These are phyloP conservation scores for Talaromyces marneffei DNA, from an alignment of 2,329 filamentous ascomycete species.

Conservation along the genomic window DNA sequence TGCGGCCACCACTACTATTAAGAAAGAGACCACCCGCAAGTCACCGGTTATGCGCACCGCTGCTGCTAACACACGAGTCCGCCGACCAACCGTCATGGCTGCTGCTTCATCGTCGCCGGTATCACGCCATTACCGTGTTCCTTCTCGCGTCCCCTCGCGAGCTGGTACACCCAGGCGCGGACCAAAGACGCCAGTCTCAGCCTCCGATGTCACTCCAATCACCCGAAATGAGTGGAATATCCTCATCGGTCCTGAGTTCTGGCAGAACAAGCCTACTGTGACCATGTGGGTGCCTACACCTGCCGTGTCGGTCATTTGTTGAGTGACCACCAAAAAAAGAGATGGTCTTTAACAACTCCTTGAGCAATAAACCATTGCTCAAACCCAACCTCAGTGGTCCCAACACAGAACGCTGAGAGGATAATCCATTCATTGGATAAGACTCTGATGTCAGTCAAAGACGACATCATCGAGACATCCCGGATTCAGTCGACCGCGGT, in stretches of 20 bases:
- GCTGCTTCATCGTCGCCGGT: constrained; percentile 14
- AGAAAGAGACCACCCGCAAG: constrained; percentile 16
- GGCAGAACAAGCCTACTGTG: constrained; percentile 25
- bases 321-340: background rate
- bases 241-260: constrained; percentile 29
- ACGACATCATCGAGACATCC: constrained; percentile 4
- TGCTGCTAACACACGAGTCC: constrained; percentile 21
- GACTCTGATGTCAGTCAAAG: background rate
- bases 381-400: background rate
- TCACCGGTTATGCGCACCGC: constrained; percentile 14
- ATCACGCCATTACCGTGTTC: constrained; percentile 4
- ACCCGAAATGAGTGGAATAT: constrained; percentile 41
- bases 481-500: background rate
- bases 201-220: constrained; percentile 40
- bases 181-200: constrained; percentile 37
- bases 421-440: background rate
- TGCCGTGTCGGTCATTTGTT: constrained; percentile 21
- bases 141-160: constrained; percentile 11
- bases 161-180: constrained; percentile 22
- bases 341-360: background rate
- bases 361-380: background rate
- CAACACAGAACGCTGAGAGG: background rate
- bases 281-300: constrained; percentile 36
- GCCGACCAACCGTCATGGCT: constrained; percentile 18
- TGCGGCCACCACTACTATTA: constrained; percentile 1